A percentile compares a stretch with the other conserved stretches of the same genome.
Conservation (phyloP, 148 eudicot species). For the Spergularia marina region DNA sequence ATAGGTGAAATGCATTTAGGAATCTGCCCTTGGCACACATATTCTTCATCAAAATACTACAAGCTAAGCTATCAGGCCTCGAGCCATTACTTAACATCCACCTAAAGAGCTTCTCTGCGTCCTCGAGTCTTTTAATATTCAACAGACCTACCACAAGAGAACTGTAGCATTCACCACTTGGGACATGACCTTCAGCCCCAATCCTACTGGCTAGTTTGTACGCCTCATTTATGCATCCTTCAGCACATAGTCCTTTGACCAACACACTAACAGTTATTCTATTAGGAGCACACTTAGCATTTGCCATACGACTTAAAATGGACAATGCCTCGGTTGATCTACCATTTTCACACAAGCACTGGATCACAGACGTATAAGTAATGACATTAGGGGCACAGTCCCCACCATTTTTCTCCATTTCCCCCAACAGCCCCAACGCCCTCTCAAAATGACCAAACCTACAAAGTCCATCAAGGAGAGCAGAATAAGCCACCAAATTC, state of each 20-base stretch:
- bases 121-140: constrained; percentile 43
- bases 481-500: constrained; percentile 57
- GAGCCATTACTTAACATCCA: constrained; percentile 53
- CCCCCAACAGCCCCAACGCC: constrained; percentile 60
- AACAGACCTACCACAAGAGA: constrained; percentile 51
- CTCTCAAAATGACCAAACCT: constrained; percentile 48
- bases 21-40: constrained; percentile 48
- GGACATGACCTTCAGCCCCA: constrained; percentile 42
- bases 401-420: constrained; percentile 73
- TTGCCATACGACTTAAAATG: constrained; percentile 61
- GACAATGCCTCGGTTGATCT: constrained; percentile 50
- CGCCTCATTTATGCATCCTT: constrained; percentile 56
- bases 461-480: constrained; percentile 73
- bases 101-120: constrained; percentile 59
- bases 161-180: constrained; percentile 52
- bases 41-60: constrained; percentile 44
- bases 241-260: constrained; percentile 59
- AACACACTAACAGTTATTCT: constrained; percentile 54
- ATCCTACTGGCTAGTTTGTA: constrained; percentile 46
- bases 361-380: constrained; percentile 65
- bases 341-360: constrained; percentile 55
- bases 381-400: constrained; percentile 64
- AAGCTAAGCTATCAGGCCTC: constrained; percentile 62
- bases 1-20: constrained; percentile 58
- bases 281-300: constrained; percentile 52